Evolutionary conservation across 768 basidiomycete species (phyloP), one percentile per base, ranked within the genome.

Genomic region (Tremella mesenterica): DNA sequence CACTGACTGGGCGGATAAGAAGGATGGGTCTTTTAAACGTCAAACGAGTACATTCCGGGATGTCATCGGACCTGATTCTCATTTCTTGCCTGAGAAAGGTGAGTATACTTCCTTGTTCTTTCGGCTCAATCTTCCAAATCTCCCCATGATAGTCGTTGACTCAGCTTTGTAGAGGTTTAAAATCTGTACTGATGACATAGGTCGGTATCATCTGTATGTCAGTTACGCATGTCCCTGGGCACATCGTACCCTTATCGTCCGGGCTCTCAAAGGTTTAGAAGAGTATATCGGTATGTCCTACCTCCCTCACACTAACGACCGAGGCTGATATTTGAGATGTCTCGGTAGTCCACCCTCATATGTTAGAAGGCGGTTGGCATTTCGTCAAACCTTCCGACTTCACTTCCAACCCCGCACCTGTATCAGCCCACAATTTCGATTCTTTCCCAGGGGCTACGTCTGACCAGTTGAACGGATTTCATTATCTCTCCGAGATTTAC

Each of bases 231-330:
- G 57, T 46, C 66, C 93, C 8, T 97, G 92, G 93, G 93, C 93
- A 0, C 88, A 89, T 23, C 80, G 93, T 60, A 81, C 91, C 3
- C 77, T 95, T 57, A 95, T 97, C 62, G 78, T 85, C 3, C 80
- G 92, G 60, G 83, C 89, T 74, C 79, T 97, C 63, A 99, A 99
- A 72, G 91, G 92, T 1, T 78, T 99, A 21, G 86, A 97, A 59
- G 79, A 84, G 23, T 75, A 87, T 56, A 81, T 99, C 54, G 77
- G 90, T 88, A 59, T 68, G 85, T 76, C 14, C 23, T 2, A 47
- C 43, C 18, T 26, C 28, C 3, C 31, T 52, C 41, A n/a, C 18
- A 20, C 41, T 20, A n/a, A 28, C 26, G 20, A 8, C 44, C 27
- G 21, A 23, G 5, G 12, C n/a, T 25, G 34, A 39, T 30, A 12